These are phyloP conservation scores for Phyllosticta citrichinensis DNA, from an alignment of 2,329 filamentous ascomycete genomes.

Conservation along the genomic window DNA sequence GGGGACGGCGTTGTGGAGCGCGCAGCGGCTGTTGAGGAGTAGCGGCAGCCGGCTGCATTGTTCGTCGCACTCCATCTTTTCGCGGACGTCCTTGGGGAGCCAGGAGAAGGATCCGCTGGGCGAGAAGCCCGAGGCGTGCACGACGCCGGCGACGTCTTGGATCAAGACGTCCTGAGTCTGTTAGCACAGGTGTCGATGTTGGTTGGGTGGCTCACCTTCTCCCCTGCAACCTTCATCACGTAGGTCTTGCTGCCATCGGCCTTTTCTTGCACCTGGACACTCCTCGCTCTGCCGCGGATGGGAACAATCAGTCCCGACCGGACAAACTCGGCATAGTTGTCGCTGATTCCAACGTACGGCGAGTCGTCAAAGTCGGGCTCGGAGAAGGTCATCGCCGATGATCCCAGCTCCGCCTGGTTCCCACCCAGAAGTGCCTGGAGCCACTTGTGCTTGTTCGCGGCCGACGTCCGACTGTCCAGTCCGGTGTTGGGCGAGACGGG, in stretches of 20 bases:
- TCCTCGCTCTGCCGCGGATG: constrained; percentile 26
- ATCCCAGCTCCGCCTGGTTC: constrained; percentile 33
- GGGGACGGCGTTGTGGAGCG: constrained; percentile 51
- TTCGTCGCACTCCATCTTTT: constrained; percentile 48
- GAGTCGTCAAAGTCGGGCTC: constrained; percentile 40
- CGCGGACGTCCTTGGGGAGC: constrained; percentile 47
- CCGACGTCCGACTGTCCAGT: constrained; percentile 50
- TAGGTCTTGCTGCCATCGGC: neutral
- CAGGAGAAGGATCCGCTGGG: constrained; percentile 55
- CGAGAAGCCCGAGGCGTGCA: constrained; percentile 69
- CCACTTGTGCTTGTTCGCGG: constrained; percentile 43
- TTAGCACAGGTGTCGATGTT: neutral
- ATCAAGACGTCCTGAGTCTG: constrained; percentile 23
- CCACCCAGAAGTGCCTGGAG: constrained; percentile 34
- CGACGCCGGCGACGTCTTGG: constrained; percentile 52
- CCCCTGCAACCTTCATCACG: neutral
- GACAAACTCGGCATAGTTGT: constrained; percentile 65
- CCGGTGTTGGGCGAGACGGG: constrained; percentile 55
- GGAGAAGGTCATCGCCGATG: constrained; percentile 28
- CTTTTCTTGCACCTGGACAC: constrained; percentile 11
- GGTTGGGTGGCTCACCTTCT: neutral
- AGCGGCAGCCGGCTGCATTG: constrained; percentile 48
- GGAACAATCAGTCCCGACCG: constrained; percentile 45
- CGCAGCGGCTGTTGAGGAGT: constrained; percentile 52
- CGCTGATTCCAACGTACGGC: constrained; percentile 58